A percentile compares a stretch with the other conserved stretches of the same genome.
Conservation (phyloP, 2,329 filamentous ascomycete species). For the Sporothrix pallida region DNA sequence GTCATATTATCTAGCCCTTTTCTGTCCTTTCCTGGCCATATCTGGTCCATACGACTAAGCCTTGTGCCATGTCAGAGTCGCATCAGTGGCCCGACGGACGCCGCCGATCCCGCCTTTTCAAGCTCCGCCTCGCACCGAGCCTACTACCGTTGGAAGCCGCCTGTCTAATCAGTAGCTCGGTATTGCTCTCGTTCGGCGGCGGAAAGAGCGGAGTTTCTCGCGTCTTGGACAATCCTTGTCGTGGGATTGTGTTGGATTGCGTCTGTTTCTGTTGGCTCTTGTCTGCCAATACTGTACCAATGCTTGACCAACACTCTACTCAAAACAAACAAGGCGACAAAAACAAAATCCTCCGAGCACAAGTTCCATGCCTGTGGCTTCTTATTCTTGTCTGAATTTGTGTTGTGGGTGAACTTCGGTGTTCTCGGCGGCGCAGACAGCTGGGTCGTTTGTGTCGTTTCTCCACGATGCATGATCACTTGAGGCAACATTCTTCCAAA, state of each 20-base stretch:
- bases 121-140: slow-evolving; percentile 25
- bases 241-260: not conserved
- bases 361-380: slow-evolving; percentile 18
- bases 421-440: not conserved
- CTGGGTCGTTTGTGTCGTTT: not conserved
- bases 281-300: slow-evolving; percentile 1
- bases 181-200: slow-evolving; percentile 4
- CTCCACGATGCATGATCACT: slow-evolving; percentile 9
- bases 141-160: slow-evolving; percentile 19
- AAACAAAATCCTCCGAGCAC: slow-evolving; percentile 20
- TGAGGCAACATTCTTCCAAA: not conserved
- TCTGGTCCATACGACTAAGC: slow-evolving; percentile 2
- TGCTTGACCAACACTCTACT: not conserved
- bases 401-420: not conserved
- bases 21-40: not conserved
- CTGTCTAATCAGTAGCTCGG: slow-evolving; percentile 23
- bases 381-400: not conserved
- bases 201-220: slow-evolving; percentile 27
- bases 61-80: slow-evolving; percentile 33
- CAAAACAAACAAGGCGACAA: slow-evolving; percentile 17
- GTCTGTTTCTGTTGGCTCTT: not conserved
- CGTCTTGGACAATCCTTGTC: not conserved
- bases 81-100: slow-evolving; percentile 26
- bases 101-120: slow-evolving; percentile 32
- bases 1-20: not conserved